Percentiles rank a stretch among this genome's conserved stretches.
These are phyloP conservation scores for Fusarium denticulatum DNA, from an alignment of 2,329 filamentous ascomycete genomes.

Conservation along the genomic window DNA sequence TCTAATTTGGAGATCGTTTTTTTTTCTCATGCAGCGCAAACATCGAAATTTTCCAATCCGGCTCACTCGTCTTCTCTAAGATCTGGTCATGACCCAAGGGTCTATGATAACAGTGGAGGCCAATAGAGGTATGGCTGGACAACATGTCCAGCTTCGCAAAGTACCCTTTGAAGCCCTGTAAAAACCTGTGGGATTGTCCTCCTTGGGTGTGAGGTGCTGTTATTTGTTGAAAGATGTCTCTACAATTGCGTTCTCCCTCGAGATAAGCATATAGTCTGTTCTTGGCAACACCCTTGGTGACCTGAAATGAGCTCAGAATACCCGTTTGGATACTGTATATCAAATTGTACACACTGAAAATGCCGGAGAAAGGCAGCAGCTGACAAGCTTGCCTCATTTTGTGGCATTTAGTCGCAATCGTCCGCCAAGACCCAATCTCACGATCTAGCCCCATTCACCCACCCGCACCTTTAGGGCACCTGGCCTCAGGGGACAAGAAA, in stretches of 20 bases:
- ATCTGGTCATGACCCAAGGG: background rate
- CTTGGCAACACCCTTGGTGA: slow-evolving; percentile 3
- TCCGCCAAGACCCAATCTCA: slow-evolving; percentile 31
- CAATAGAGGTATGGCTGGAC: no score
- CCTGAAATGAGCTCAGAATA: background rate
- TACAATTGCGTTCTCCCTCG: background rate
- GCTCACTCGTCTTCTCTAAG: background rate
- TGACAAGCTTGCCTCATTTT: slow-evolving; percentile 35
- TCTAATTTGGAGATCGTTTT: background rate
- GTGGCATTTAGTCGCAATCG: slow-evolving; percentile 38
- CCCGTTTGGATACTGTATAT: background rate
- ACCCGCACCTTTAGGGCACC: slow-evolving; percentile 5
- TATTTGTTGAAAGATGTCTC: background rate
- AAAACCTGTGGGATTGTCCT: no score
- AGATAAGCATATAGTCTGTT: background rate
- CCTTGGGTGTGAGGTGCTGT: background rate
- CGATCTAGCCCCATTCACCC: slow-evolving; percentile 25
- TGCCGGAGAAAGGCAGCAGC: background rate
- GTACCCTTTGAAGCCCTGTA: background rate
- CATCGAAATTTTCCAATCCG: background rate
- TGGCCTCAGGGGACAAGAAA: no score
- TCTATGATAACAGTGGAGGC: background rate
- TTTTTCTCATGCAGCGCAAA: background rate
- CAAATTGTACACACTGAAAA: background rate
- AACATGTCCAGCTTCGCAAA: background rate